phyloP scores from a whole-genome alignment of 371 early-diverging fungal genomes.

The Syncephalastrum sp. region DNA sequence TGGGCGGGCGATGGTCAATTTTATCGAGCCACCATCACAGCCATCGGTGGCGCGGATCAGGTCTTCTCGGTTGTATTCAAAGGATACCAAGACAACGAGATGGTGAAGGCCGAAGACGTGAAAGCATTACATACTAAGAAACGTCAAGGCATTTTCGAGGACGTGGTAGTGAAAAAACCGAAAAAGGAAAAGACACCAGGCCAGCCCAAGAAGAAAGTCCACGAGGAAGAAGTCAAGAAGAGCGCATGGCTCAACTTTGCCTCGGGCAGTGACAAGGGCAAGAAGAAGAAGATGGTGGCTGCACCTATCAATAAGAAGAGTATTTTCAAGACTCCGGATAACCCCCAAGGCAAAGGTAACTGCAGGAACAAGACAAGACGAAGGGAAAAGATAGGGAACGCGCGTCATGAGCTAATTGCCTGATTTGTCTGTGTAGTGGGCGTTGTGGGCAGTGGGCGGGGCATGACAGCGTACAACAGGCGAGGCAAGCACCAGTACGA shows the following conservation, averaged over 20 bases:
- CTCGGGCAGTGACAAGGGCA: conserved; percentile 46
- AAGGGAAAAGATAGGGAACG: not conserved
- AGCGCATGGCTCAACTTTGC: conserved; percentile 81
- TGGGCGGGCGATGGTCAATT: conserved; percentile 37
- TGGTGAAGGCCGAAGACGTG: conserved; percentile 62
- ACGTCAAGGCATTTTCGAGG: conserved; percentile 45
- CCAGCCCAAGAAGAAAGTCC: conserved; percentile 42
- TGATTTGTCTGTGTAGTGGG: conserved; percentile 44
- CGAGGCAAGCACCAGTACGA: conserved; percentile 64
- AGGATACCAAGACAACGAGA: conserved; percentile 55
- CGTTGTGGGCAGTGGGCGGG: conserved; percentile 69
- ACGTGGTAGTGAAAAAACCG: conserved; percentile 23
- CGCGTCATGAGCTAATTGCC: no score
- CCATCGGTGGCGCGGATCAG: conserved; percentile 61
- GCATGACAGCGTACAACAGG: conserved; percentile 68
- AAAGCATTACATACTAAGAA: conserved; percentile 40
- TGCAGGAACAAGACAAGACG: not conserved
- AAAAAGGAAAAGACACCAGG: conserved; percentile 18
- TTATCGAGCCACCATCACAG: conserved; percentile 72
- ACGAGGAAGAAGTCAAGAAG: conserved; percentile 74
- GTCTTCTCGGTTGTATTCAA: conserved; percentile 70
- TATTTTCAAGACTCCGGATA: conserved; percentile 50
- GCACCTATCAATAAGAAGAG: conserved; percentile 63
- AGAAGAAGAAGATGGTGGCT: conserved; percentile 39
- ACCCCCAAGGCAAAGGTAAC: not conserved